Conservation (phyloP, 352 stramenopile genomes). For the Globisporangium yorkense region DNA sequence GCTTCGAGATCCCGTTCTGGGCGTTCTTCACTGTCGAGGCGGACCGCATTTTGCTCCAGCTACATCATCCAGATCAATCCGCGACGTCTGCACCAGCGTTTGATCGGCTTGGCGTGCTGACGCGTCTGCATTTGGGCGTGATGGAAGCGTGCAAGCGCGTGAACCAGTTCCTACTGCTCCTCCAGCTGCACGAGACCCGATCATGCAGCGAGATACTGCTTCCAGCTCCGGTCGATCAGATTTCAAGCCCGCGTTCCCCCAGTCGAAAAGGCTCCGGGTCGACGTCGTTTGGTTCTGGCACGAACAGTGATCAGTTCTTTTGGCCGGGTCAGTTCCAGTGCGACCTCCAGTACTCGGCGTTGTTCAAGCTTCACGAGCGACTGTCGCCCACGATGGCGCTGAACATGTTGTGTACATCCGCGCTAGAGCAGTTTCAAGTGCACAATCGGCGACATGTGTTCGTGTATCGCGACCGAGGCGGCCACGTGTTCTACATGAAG, state of each 20-base stretch:
- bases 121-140: conserved; percentile 63
- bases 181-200: conserved; percentile 82
- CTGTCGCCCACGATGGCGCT: conserved; percentile 73
- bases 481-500: conserved; percentile 88
- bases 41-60: conserved; percentile 43
- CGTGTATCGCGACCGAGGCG: conserved; percentile 79
- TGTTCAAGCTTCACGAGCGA: conserved; percentile 79
- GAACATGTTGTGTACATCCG: conserved; percentile 78
- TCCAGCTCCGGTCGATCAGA: conserved; percentile 27
- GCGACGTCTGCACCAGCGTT: conserved; percentile 16
- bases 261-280: conserved; percentile 26
- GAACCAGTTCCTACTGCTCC: conserved; percentile 78
- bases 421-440: conserved; percentile 86
- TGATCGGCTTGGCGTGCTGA: conserved; percentile 62
- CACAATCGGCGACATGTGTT: conserved; percentile 86
- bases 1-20: conserved; percentile 72
- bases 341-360: conserved; percentile 65
- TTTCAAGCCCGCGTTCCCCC: conserved; percentile 35
- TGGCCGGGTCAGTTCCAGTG: conserved; percentile 87
- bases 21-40: conserved; percentile 60
- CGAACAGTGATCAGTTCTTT: conserved; percentile 48
- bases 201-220: conserved; percentile 71
- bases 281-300: conserved; percentile 15
- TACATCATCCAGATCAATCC: conserved; percentile 53
- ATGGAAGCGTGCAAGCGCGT: conserved; percentile 67